Evolutionary conservation across 2,329 filamentous ascomycete species (phyloP).

Genomic region (Colletotrichum gigasporum): DNA sequence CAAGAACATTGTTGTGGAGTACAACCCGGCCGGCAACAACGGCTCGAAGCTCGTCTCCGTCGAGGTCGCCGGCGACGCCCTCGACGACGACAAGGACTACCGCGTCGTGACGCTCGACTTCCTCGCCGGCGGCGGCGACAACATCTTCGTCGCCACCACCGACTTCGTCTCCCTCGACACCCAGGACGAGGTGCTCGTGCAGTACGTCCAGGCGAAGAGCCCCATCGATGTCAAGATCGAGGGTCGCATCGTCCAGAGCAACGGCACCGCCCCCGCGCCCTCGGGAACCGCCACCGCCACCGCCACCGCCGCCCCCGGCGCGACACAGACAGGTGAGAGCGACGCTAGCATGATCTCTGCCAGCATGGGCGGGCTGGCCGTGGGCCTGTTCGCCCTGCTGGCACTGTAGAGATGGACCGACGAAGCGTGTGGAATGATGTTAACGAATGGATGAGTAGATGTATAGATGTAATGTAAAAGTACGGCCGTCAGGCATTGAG

Average conservation of each 20-base stretch:
- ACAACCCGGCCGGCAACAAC: conserved; percentile 60
- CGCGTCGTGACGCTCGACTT: conserved; percentile 71
- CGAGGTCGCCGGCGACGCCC: conserved; percentile 55
- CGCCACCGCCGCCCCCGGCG: background rate
- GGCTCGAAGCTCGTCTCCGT: conserved; percentile 63
- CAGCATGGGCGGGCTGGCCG: conserved; percentile 2
- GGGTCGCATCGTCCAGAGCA: conserved; percentile 48
- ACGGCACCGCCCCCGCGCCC: conserved; percentile 9
- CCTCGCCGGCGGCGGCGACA: conserved; percentile 69
- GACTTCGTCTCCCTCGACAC: conserved; percentile 58
- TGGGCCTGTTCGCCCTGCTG: background rate
- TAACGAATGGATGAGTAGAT: conserved; percentile 24
- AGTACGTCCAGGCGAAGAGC: conserved; percentile 57
- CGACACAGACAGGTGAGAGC: conserved; percentile 7
- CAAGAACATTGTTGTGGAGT: conserved; percentile 63
- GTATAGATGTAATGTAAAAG: background rate
- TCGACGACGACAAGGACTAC: conserved; percentile 60
- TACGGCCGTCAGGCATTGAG: too few relatives aligned
- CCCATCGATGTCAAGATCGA: conserved; percentile 62
- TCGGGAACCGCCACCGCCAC: conserved; percentile 1
- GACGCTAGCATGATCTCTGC: conserved; percentile 3
- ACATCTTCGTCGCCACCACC: conserved; percentile 57
- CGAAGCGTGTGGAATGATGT: background rate
- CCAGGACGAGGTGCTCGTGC: conserved; percentile 62
- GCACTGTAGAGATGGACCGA: background rate